Percentiles rank a stretch among this genome's conserved stretches.
Evolutionary conservation across 805 yeast genomes (phyloP).

Genomic region (Danielozyma ontarioensis): DNA sequence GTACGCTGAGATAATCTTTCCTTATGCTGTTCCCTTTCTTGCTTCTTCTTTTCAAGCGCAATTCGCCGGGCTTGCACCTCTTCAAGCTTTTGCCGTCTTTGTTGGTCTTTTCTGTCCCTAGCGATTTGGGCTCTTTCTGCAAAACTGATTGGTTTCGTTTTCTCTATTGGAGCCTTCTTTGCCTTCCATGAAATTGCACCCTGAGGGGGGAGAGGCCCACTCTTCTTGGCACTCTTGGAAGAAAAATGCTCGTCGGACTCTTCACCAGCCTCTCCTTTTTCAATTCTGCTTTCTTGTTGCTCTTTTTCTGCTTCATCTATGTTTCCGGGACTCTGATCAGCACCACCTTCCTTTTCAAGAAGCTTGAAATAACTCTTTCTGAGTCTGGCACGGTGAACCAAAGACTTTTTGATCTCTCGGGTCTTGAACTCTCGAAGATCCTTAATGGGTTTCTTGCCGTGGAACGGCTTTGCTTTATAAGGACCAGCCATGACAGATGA

Average conservation of each 20-base stretch:
- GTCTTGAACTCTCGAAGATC: conserved; percentile 36
- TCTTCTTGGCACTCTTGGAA: conserved; percentile 20
- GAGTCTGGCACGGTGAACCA: conserved; percentile 75
- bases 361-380: conserved; percentile 78
- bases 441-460: conserved; percentile 22
- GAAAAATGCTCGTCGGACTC: conserved; percentile 10
- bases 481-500: conserved; percentile 8
- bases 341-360: conserved; percentile 64
- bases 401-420: conserved; percentile 71
- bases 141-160: conserved; percentile 30
- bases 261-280: conserved; percentile 6
- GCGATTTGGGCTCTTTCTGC: conserved; percentile 43
- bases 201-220: conserved; percentile 17
- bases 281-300: conserved; percentile 7
- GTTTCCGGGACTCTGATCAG: conserved; percentile 30
- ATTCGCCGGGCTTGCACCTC: conserved; percentile 33
- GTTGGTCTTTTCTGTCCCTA: conserved; percentile 42
- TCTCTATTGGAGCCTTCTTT: conserved; percentile 27
- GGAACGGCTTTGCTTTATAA: conserved; percentile 15
- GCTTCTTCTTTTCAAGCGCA: conserved; percentile 28
- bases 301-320: conserved; percentile 8
- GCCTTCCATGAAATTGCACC: conserved; percentile 1
- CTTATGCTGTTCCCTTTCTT: conserved; percentile 41
- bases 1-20: conserved; percentile 46
- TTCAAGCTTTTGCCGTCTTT: conserved; percentile 34